These are phyloP conservation scores for Begonia peltatifolia DNA, from an alignment of 306 rosid genomes.

Conservation along the genomic window DNA sequence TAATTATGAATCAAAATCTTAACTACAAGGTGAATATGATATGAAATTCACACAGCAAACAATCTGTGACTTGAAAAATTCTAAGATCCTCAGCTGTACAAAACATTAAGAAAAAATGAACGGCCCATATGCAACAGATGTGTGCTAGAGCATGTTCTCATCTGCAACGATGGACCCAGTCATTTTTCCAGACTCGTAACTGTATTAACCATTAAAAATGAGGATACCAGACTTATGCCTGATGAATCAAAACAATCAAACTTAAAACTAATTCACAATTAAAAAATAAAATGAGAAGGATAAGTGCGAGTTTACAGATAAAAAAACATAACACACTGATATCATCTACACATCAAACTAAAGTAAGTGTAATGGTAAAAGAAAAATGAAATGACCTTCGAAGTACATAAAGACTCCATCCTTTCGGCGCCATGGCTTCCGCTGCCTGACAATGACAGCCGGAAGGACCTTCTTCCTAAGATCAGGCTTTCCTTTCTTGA, in stretches of 20 bases:
- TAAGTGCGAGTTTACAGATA: too few species aligned
- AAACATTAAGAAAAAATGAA: neutral
- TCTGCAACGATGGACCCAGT: too few species aligned
- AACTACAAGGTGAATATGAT: neutral
- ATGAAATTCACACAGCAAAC: neutral
- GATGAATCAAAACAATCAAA: too few species aligned
- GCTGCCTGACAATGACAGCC: conserved; percentile 83
- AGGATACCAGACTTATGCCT: too few species aligned
- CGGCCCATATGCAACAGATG: too few species aligned
- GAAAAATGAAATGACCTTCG: conserved; percentile 31
- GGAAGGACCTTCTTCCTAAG: conserved; percentile 90
- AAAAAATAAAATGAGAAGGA: neutral
- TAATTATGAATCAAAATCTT: too few species aligned
- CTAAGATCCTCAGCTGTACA: neutral
- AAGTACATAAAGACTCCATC: conserved; percentile 93
- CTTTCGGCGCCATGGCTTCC: conserved; percentile 93
- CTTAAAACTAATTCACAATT: too few species aligned
- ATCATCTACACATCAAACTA: too few species aligned
- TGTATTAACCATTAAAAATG: too few species aligned
- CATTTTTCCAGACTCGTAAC: too few species aligned
- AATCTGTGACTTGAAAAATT: neutral
- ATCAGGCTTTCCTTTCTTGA: conserved; percentile 86
- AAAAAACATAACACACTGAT: too few species aligned
- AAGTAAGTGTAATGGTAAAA: too few species aligned
- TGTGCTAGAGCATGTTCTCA: neutral